phyloP scores from a whole-genome alignment of 1,284 basidiomycete species.

The Pseudozyma thailandica region DNA sequence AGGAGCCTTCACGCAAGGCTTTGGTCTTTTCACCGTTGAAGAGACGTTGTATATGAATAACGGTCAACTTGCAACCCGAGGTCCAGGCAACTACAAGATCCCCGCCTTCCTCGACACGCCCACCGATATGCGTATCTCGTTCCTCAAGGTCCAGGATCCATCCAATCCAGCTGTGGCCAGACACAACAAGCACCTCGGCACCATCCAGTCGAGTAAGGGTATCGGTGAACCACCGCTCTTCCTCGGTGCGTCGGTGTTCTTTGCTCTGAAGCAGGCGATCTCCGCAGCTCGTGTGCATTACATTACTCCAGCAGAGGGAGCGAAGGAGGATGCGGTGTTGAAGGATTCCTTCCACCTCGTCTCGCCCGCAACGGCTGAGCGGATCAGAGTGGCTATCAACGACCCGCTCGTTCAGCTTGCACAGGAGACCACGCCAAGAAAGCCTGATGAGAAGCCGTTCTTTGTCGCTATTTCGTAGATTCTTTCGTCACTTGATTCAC shows the following conservation, averaged over 20 bases:
- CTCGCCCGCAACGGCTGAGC: slow-evolving; percentile 66
- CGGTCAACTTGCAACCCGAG: slow-evolving; percentile 66
- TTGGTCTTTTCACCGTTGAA: slow-evolving; percentile 67
- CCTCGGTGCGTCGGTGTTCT: slow-evolving; percentile 64
- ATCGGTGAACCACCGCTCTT: slow-evolving; percentile 68
- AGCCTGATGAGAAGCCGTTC: slow-evolving; percentile 62
- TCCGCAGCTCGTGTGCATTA: slow-evolving; percentile 61
- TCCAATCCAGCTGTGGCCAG: slow-evolving; percentile 2
- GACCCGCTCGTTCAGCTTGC: slow-evolving; percentile 59
- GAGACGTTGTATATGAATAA: slow-evolving; percentile 66
- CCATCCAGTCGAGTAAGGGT: slow-evolving; percentile 62
- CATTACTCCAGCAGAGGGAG: slow-evolving; percentile 6
- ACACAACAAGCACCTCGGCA: slow-evolving; percentile 54
- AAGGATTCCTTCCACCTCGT: slow-evolving; percentile 55
- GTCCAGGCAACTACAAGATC: slow-evolving; percentile 68
- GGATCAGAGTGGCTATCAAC: slow-evolving; percentile 64
- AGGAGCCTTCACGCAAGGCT: slow-evolving; percentile 60
- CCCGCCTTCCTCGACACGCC: slow-evolving; percentile 68
- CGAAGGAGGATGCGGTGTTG: slow-evolving; percentile 10
- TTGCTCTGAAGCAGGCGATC: slow-evolving; percentile 67
- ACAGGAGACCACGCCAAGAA: slow-evolving; percentile 54
- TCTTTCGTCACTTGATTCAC: no score
- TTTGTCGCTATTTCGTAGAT: slow-evolving; percentile 61
- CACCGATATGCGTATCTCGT: slow-evolving; percentile 64
- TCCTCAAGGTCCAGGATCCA: slow-evolving; percentile 61